Conservation (phyloP, 805 yeast species). For the Myxozyma melibiosi region DNA sequence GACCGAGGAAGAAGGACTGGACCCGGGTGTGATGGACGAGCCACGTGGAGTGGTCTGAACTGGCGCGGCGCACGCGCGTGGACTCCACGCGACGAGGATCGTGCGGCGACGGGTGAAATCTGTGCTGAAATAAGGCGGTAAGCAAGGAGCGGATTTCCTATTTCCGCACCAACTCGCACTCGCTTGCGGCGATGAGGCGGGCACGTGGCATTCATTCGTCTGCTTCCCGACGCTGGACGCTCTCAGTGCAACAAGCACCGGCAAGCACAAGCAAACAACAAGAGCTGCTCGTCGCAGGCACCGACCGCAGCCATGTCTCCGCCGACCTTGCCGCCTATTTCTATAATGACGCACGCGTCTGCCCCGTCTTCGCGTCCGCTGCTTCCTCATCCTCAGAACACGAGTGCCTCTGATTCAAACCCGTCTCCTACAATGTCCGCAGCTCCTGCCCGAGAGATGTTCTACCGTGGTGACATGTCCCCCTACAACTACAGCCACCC, state of each 20-base stretch:
- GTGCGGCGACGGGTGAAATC: neutral
- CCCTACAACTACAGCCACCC: slow-evolving; percentile 4
- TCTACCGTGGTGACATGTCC: slow-evolving; percentile 23
- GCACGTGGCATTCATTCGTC: slow-evolving; percentile 9
- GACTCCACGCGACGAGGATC: slow-evolving; percentile 25
- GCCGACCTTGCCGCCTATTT: slow-evolving; percentile 25
- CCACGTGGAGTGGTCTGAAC: neutral
- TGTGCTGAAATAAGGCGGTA: neutral
- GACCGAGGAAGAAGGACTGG: too few species aligned
- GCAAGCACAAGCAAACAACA: too few species aligned
- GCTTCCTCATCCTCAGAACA: too few species aligned
- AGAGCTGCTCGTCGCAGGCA: slow-evolving; percentile 1
- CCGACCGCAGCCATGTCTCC: slow-evolving; percentile 8
- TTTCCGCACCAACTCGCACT: neutral
- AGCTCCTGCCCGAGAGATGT: slow-evolving; percentile 4
- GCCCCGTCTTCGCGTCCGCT: too few species aligned
- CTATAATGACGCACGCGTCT: slow-evolving; percentile 26
- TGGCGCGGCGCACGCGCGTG: slow-evolving; percentile 12
- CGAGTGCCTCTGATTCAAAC: neutral
- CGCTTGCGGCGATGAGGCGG: slow-evolving; percentile 12
- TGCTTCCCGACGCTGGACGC: neutral
- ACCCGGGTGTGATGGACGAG: neutral
- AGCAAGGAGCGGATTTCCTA: neutral
- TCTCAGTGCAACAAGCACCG: neutral
- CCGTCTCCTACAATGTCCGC: slow-evolving; percentile 4